These are phyloP conservation scores for Paramecium biaurelia DNA, from an alignment of 73 alveolate genomes.

Conservation along the genomic window DNA sequence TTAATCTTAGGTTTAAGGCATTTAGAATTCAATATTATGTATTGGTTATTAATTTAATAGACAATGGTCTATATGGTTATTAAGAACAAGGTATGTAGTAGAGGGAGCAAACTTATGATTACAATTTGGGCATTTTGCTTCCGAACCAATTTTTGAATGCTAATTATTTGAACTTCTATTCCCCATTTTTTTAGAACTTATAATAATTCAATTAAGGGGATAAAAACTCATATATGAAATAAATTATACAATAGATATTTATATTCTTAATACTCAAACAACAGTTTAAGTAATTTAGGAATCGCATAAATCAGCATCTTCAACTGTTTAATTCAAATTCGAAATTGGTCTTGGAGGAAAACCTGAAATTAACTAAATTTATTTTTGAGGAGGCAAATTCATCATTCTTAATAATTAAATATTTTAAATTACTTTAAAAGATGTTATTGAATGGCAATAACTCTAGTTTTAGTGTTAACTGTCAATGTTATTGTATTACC, in stretches of 20 bases:
- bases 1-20: background rate
- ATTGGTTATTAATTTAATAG: background rate
- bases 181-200: background rate
- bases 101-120: background rate
- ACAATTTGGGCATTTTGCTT: conserved; percentile 2
- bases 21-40: background rate
- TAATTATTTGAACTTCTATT: conserved; percentile 11
- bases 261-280: background rate
- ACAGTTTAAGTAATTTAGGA: background rate
- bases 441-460: conserved; percentile 70
- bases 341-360: conserved; percentile 83
- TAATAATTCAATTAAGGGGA: background rate
- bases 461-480: conserved; percentile 67
- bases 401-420: background rate
- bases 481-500: conserved; percentile 72
- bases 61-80: background rate
- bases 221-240: background rate
- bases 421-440: conserved; percentile 18
- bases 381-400: background rate
- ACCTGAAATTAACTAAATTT: conserved; percentile 68
- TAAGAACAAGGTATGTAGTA: background rate
- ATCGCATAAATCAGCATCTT: conserved; percentile 73
- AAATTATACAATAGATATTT: background rate
- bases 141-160: background rate
- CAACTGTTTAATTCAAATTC: conserved; percentile 68